A percentile compares a stretch with the other conserved stretches of the same genome.
phyloP scores from a whole-genome alignment of 2,329 filamentous ascomycete genomes.

The Talaromyces sp. region DNA sequence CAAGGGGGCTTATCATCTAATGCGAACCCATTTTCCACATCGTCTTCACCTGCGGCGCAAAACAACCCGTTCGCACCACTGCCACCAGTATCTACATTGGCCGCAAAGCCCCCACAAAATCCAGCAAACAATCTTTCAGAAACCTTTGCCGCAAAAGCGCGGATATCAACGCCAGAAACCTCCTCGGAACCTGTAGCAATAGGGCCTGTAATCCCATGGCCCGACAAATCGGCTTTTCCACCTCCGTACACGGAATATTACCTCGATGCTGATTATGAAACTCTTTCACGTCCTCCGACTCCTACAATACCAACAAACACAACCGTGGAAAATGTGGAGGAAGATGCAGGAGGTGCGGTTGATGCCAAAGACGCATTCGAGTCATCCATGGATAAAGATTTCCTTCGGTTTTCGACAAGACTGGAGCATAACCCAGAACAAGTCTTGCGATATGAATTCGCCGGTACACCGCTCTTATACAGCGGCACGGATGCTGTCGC shows the following conservation, averaged over 20 bases:
- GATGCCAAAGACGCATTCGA: constrained; percentile 70
- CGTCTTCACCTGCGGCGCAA: constrained; percentile 31
- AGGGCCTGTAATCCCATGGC: constrained; percentile 69
- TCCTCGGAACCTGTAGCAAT: constrained; percentile 33
- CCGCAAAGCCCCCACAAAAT: constrained; percentile 40
- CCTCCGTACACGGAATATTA: constrained; percentile 71
- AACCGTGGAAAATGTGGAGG: constrained; percentile 40
- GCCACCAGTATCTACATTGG: constrained; percentile 37
- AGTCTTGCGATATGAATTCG: constrained; percentile 75
- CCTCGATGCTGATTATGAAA: constrained; percentile 90
- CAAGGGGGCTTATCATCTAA: constrained; percentile 45
- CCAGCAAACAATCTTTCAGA: constrained; percentile 63
- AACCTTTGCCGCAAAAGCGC: constrained; percentile 70
- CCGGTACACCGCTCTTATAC: constrained; percentile 72
- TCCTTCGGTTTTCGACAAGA: constrained; percentile 76
- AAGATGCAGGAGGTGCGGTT: constrained; percentile 32
- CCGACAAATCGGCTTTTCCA: constrained; percentile 61
- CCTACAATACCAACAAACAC: constrained; percentile 49
- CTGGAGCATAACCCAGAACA: constrained; percentile 79
- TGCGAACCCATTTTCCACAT: constrained; percentile 58
- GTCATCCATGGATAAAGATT: constrained; percentile 68
- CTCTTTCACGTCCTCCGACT: constrained; percentile 58
- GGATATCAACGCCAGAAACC: constrained; percentile 43
- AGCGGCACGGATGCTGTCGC: constrained; percentile 72
- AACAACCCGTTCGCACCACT: constrained; percentile 61